A percentile compares a stretch with the other conserved stretches of the same genome.
phyloP scores from a whole-genome alignment of 225 moss, liverwort and hornwort species.

The Physcomitrium patens region DNA sequence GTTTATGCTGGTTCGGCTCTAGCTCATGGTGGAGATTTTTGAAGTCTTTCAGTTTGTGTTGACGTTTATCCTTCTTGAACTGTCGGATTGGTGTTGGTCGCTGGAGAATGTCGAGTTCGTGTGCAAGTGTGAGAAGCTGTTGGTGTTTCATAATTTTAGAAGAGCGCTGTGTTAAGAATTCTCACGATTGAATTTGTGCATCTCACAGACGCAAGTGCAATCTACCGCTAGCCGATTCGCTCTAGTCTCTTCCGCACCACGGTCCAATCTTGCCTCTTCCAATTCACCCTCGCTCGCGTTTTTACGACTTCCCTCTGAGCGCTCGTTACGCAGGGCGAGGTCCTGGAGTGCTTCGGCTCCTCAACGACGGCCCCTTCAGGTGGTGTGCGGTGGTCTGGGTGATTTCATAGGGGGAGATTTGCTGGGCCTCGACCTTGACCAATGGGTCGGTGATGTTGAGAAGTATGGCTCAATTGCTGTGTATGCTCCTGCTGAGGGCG shows the following conservation, averaged over 20 bases:
- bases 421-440: conserved; percentile 82
- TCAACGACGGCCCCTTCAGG: conserved; percentile 10
- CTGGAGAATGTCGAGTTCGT: too few relatives aligned
- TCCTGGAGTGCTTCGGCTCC: neutral
- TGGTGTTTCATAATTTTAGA: neutral
- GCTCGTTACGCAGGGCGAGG: neutral
- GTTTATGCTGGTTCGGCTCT: neutral
- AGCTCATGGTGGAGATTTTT: too few relatives aligned
- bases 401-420: conserved; percentile 89
- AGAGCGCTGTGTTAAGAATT: neutral
- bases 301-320: neutral
- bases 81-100: too few relatives aligned
- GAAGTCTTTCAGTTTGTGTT: neutral
- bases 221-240: conserved; percentile 2
- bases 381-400: conserved; percentile 42
- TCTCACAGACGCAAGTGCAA: conserved; percentile 31
- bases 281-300: neutral
- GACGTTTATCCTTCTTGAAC: neutral
- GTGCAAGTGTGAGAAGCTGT: too few relatives aligned
- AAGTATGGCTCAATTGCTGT: conserved; percentile 83
- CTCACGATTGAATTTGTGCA: neutral
- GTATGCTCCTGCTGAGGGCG: conserved; percentile 84
- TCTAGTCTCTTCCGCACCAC: conserved; percentile 1
- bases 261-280: neutral
- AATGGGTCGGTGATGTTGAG: conserved; percentile 86